Percentiles rank a stretch among this genome's conserved stretches.
phyloP scores from a whole-genome alignment of 805 yeast genomes.

The Nakazawaea holstii region DNA sequence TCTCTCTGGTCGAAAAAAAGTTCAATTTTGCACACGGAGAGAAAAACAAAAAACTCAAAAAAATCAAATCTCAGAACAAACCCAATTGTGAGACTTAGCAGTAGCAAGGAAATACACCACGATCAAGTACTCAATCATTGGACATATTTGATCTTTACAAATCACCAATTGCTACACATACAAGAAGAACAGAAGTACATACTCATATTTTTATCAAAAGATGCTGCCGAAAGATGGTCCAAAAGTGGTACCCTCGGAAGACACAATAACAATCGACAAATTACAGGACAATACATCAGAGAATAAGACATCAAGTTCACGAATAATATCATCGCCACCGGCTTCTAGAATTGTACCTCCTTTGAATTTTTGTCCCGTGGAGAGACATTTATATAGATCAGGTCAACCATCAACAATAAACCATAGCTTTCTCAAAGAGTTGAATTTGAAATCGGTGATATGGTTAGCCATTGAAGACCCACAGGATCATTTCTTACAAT shows the following conservation, averaged over 20 bases:
- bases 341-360: slow-evolving; percentile 81
- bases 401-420: slow-evolving; percentile 96
- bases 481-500: slow-evolving; percentile 77
- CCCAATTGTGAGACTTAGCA: no score
- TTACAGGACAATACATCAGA: slow-evolving; percentile 18
- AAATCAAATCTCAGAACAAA: no score
- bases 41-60: no score
- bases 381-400: slow-evolving; percentile 75
- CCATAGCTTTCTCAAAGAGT: slow-evolving; percentile 74
- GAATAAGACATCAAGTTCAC: slow-evolving; percentile 16
- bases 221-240: slow-evolving; percentile 1
- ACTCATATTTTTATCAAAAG: not conserved
- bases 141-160: no score
- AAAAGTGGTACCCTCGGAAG: not conserved
- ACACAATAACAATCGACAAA: slow-evolving; percentile 19
- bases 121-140: no score
- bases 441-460: slow-evolving; percentile 71
- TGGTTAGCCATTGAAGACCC: slow-evolving; percentile 98
- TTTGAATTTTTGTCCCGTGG: slow-evolving; percentile 92
- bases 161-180: no score
- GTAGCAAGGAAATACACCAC: no score
- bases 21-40: no score
- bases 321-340: slow-evolving; percentile 48
- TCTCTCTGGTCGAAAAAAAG: no score
- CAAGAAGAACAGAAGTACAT: not conserved